A percentile compares a stretch with the other conserved stretches of the same genome.
These are phyloP conservation scores for Tylopilus balloui DNA, from an alignment of 768 basidiomycete species.

Conservation along the genomic window DNA sequence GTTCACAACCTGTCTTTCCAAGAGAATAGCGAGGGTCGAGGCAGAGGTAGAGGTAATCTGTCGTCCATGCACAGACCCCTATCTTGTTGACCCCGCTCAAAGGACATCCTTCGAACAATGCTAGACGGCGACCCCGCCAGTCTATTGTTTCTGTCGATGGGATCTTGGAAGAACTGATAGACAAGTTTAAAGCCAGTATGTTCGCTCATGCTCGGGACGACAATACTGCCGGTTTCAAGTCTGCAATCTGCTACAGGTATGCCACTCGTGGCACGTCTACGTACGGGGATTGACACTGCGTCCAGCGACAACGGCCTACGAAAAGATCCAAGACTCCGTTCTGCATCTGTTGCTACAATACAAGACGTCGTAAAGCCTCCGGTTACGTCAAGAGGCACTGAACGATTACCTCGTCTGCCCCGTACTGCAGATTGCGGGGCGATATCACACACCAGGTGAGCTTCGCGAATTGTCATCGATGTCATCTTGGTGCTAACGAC, in stretches of 20 bases:
- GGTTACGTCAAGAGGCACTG: slow-evolving; percentile 55
- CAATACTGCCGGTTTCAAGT: slow-evolving; percentile 67
- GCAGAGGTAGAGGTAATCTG: slow-evolving; percentile 59
- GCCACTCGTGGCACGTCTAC: not conserved
- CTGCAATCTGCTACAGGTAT: slow-evolving; percentile 62
- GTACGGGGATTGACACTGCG: not conserved
- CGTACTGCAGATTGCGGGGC: slow-evolving; percentile 49
- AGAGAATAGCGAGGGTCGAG: slow-evolving; percentile 67
- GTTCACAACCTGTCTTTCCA: slow-evolving; percentile 48
- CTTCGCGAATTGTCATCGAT: no score
- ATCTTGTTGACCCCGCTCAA: slow-evolving; percentile 1
- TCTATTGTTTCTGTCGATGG: slow-evolving; percentile 3
- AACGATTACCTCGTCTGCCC: slow-evolving; percentile 65
- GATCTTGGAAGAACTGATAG: slow-evolving; percentile 29
- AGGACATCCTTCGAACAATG: slow-evolving; percentile 22
- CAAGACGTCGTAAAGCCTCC: slow-evolving; percentile 37
- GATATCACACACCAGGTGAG: slow-evolving; percentile 56
- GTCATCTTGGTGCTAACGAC: no score
- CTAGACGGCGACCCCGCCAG: slow-evolving; percentile 5
- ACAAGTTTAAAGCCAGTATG: slow-evolving; percentile 36
- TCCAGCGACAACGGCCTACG: slow-evolving; percentile 22
- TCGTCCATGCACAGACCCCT: not conserved
- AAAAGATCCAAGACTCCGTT: slow-evolving; percentile 32
- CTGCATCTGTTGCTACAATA: slow-evolving; percentile 34
- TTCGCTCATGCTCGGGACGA: slow-evolving; percentile 37